phyloP scores from a whole-genome alignment of 257 asterid genomes.

The Hygrophila difformis region DNA sequence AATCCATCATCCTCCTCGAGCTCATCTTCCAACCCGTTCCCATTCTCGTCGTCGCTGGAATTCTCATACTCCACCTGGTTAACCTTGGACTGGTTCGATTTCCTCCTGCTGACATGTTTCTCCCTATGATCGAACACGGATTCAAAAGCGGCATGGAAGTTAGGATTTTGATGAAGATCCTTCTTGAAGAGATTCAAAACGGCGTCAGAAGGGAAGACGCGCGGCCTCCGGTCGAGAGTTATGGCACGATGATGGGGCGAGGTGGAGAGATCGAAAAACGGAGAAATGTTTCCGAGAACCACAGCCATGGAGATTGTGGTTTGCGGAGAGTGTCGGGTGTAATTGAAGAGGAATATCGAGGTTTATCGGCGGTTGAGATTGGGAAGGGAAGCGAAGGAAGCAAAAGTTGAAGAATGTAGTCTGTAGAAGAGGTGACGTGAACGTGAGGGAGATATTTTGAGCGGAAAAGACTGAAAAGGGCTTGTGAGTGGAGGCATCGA shows the following conservation, averaged over 20 bases:
- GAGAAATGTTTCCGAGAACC: constrained; percentile 49
- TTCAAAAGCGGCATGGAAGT: constrained; percentile 35
- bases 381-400: constrained; percentile 2
- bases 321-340: not conserved
- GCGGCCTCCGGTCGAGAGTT: constrained; percentile 20
- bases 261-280: constrained; percentile 52
- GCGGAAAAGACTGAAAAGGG: constrained; percentile 27
- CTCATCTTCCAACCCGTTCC: constrained; percentile 52
- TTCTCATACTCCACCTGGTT: constrained; percentile 66
- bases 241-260: constrained; percentile 36
- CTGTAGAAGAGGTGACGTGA: too few species aligned
- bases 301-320: constrained; percentile 55
- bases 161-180: constrained; percentile 29
- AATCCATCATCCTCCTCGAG: constrained; percentile 35
- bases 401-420: too few species aligned
- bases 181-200: constrained; percentile 41
- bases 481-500: not conserved
- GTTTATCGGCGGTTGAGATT: constrained; percentile 7
- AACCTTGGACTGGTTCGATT: constrained; percentile 46
- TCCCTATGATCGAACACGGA: constrained; percentile 47
- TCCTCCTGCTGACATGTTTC: constrained; percentile 28
- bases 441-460: constrained; percentile 35
- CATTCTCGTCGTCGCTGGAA: constrained; percentile 78
- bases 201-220: constrained; percentile 40
- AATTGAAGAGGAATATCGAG: not conserved